Base-by-base conservation (phyloP, 83 land plant species). In the Thuja plicata region DNA sequence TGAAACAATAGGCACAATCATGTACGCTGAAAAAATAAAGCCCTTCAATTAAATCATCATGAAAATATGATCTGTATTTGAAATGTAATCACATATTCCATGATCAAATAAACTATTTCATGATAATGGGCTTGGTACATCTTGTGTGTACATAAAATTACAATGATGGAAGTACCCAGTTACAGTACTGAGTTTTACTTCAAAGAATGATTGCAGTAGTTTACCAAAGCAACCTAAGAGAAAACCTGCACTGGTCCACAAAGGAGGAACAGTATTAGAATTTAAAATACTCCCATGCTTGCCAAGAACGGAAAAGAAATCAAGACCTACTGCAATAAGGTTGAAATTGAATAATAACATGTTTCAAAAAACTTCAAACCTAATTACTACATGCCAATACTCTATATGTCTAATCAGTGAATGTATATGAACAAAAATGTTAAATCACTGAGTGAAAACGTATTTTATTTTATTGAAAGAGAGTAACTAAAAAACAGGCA, bases 81-180 rank as follows among this genome's bases (percentile, higher is more conserved):
- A 40, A 80, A 40, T 41, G 24, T 80, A 40, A 34, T 80, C 45
- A 27, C 41, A 80, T 80, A 80, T 80, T 80, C 83, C 38, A 43
- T 38, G 45, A 80, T 80, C 46, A 80, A 80, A 40, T 80, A 80
- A 19, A 80, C 41, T 41, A 41, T 80, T 80, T 21, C 83, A 80
- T 80, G n/a, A 80, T 40, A 80, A 40, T 80, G 83, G 43, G 41
- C 83, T 40, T 80, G 19, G 48, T 80, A 80, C 83, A 80, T 80
- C 46, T 43, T 41, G 83, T 79, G 45, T 38, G 83, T 80, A 80
- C 41, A 80, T 66, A 66, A 66, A 77, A 80, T 80, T 80, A 80
- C 83, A 80, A 80, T 38, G 46, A 80, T 80, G 83, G 83, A 80
- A 80, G 83, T 80, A 80, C 83, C 83, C 83, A 80, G 83, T 21